These are phyloP conservation scores for Hippophae gyantsensis DNA, from an alignment of 306 rosid genomes.

Conservation along the genomic window DNA sequence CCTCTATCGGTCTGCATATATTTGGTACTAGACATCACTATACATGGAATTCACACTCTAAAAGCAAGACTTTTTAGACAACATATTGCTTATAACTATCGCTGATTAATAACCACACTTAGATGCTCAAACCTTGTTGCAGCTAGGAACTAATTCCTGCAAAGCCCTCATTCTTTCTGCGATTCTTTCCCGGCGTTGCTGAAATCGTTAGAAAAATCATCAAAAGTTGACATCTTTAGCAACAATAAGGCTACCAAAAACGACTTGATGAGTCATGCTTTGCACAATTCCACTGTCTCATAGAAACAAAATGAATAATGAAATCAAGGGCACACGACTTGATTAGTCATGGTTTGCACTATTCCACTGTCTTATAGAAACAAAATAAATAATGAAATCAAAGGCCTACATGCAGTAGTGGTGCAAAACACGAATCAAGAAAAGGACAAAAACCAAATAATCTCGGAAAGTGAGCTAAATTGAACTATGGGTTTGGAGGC, in stretches of 20 bases:
- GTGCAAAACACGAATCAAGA: no score
- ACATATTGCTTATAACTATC: no score
- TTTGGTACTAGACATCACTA: slow-evolving; percentile 7
- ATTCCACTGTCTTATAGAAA: no score
- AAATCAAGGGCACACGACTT: background rate
- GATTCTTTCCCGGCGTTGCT: slow-evolving; percentile 97
- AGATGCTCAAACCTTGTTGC: slow-evolving; percentile 63
- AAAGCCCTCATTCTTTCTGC: slow-evolving; percentile 99
- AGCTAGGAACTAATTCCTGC: slow-evolving; percentile 92
- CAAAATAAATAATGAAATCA: no score
- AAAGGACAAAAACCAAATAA: no score
- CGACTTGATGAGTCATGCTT: background rate
- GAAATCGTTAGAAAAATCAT: slow-evolving; percentile 18
- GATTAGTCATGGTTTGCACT: background rate
- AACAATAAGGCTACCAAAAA: background rate
- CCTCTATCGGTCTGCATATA: slow-evolving; percentile 82
- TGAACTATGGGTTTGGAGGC: no score
- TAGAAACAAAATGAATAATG: no score
- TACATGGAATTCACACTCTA: background rate
- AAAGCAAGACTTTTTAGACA: background rate
- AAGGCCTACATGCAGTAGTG: no score
- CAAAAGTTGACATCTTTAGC: background rate
- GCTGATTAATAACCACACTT: background rate
- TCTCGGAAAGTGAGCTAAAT: no score
- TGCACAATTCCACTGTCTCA: no score